A percentile compares a stretch with the other conserved stretches of the same genome.
phyloP scores from a whole-genome alignment of 1,284 basidiomycete species.

The Microbotryomycetes sp. region DNA sequence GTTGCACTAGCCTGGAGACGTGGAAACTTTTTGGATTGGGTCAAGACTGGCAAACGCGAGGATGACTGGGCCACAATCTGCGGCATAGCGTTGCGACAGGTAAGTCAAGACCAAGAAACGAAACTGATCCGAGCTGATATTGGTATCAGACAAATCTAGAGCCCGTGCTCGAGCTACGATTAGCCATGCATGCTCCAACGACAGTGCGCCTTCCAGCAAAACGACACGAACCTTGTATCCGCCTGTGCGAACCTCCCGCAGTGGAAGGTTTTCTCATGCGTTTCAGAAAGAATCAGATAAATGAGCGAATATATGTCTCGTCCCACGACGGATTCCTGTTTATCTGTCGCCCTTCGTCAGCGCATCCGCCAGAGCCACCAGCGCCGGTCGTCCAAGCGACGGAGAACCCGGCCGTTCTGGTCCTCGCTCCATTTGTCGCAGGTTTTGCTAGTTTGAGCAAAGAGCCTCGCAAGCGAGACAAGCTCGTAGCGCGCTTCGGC shows the following conservation, averaged over 20 bases:
- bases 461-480: conserved; percentile 8
- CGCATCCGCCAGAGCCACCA: conserved; percentile 25
- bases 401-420: conserved; percentile 25
- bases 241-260: conserved; percentile 28
- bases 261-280: conserved; percentile 32
- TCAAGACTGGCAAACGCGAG: conserved; percentile 12
- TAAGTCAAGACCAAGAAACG: not conserved
- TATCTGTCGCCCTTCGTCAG: conserved; percentile 11
- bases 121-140: not conserved
- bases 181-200: conserved; percentile 30
- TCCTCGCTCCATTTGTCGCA: conserved; percentile 20
- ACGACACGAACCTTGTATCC: not conserved
- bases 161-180: conserved; percentile 21
- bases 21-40: conserved; percentile 30
- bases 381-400: not conserved
- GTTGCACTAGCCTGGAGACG: conserved; percentile 27
- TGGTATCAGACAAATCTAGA: conserved; percentile 2
- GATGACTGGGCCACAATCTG: conserved; percentile 18
- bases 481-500: not conserved
- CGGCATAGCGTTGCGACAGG: conserved; percentile 19
- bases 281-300: conserved; percentile 7
- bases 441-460: conserved; percentile 17
- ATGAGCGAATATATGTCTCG: conserved; percentile 27
- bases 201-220: conserved; percentile 14
- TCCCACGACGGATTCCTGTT: conserved; percentile 25